phyloP scores from a whole-genome alignment of 108 stramenopile species.

The Pseudonitzschia multistriata region DNA sequence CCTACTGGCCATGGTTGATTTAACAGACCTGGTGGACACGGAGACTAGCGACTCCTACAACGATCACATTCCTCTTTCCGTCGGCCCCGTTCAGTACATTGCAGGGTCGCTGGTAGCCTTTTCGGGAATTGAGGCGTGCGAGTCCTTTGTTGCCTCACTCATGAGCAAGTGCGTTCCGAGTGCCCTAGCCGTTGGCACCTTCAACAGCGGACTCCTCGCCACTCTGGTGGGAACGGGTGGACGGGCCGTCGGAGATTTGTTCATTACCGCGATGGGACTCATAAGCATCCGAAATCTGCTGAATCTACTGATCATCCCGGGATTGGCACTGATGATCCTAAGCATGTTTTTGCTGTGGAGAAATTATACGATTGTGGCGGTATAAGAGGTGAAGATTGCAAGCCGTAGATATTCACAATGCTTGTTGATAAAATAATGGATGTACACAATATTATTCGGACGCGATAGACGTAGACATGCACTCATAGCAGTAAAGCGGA shows the following conservation, averaged over 20 bases:
- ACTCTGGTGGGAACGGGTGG: conserved; percentile 43
- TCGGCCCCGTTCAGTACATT: conserved; percentile 49
- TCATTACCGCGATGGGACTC: conserved; percentile 62
- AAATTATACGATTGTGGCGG: conserved; percentile 35
- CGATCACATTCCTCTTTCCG: conserved; percentile 28
- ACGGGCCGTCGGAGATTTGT: conserved; percentile 56
- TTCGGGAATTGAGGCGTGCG: conserved; percentile 55
- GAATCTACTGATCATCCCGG: conserved; percentile 61
- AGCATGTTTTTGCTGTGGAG: conserved; percentile 21
- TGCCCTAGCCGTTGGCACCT: conserved; percentile 74
- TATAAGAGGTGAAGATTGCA: conserved; percentile 12
- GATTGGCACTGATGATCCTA: conserved; percentile 19
- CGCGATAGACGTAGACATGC: too few relatives aligned
- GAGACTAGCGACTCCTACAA: conserved; percentile 35
- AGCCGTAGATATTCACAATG: not conserved
- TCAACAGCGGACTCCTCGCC: conserved; percentile 71
- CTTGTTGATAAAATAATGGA: too few relatives aligned
- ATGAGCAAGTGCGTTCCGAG: conserved; percentile 69
- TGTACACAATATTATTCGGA: too few relatives aligned
- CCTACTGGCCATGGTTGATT: conserved; percentile 50
- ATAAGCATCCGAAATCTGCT: conserved; percentile 58
- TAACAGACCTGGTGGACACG: conserved; percentile 37
- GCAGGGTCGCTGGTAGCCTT: conserved; percentile 53
- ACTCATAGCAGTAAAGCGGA: too few relatives aligned
- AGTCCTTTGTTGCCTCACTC: conserved; percentile 69